phyloP scores from a whole-genome alignment of 441 rosid species.

The Metrosideros polymorpha region DNA sequence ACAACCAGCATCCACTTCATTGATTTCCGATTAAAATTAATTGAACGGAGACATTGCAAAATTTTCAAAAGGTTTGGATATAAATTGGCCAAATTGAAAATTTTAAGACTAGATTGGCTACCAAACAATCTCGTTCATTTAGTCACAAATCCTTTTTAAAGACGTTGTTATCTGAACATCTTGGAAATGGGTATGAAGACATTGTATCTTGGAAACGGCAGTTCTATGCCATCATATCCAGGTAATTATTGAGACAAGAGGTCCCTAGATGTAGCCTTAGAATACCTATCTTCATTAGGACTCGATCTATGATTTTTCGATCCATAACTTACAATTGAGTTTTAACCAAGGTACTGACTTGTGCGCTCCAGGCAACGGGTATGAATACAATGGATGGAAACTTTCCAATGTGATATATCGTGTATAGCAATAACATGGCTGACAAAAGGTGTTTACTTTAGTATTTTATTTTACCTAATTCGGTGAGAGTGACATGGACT shows the following conservation, averaged over 20 bases:
- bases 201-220: too few relatives aligned
- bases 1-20: too few relatives aligned
- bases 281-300: neutral
- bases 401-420: neutral
- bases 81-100: neutral
- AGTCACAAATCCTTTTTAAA: neutral
- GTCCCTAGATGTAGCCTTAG: neutral
- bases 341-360: neutral
- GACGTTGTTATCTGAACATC: neutral
- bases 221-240: neutral
- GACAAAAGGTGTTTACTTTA: neutral
- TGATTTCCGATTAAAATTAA: rapidly evolving
- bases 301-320: neutral
- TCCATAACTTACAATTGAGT: neutral
- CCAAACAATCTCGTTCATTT: neutral
- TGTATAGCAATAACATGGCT: neutral
- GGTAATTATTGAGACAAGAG: neutral
- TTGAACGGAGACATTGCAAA: neutral
- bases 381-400: neutral
- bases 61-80: neutral
- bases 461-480: neutral
- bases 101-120: neutral
- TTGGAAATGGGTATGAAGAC: too few relatives aligned
- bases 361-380: neutral
- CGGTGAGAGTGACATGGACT: neutral